A percentile compares a stretch with the other conserved stretches of the same genome.
phyloP scores from a whole-genome alignment of 2,329 filamentous ascomycete species.

The Ophiocordyceps sinensis region DNA sequence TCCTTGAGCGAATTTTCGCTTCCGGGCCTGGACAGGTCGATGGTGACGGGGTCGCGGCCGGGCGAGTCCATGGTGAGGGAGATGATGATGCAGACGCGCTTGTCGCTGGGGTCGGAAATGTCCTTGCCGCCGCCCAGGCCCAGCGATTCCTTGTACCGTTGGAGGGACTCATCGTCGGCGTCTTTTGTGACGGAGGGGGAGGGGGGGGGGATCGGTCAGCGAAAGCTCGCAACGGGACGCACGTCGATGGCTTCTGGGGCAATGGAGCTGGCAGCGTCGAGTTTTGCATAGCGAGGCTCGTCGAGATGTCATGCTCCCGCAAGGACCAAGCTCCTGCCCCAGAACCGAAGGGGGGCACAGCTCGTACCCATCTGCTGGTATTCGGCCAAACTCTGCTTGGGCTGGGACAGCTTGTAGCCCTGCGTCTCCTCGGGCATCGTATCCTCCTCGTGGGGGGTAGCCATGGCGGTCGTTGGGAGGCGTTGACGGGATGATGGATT shows the following conservation, averaged over 20 bases:
- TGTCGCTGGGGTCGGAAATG: slow-evolving; percentile 64
- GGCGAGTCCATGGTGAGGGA: slow-evolving; percentile 77
- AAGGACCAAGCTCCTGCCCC: too few relatives aligned
- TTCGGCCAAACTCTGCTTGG: slow-evolving; percentile 90
- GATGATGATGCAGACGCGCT: slow-evolving; percentile 84
- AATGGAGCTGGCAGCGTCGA: not conserved
- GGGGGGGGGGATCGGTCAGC: not conserved
- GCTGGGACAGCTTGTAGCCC: slow-evolving; percentile 94
- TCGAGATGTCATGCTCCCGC: too few relatives aligned
- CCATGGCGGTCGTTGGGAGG: slow-evolving; percentile 34
- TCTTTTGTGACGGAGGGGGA: slow-evolving; percentile 22
- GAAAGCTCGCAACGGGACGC: not conserved
- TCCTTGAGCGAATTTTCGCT: slow-evolving; percentile 68
- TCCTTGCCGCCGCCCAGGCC: slow-evolving; percentile 64
- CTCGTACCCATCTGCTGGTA: slow-evolving; percentile 81
- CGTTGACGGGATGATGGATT: slow-evolving; percentile 1
- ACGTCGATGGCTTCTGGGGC: not conserved
- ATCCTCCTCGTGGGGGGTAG: slow-evolving; percentile 60
- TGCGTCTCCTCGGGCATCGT: slow-evolving; percentile 76
- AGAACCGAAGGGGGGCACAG: not conserved
- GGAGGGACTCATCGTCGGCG: slow-evolving; percentile 76
- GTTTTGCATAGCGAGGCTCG: too few relatives aligned
- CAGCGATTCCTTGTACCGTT: slow-evolving; percentile 94
- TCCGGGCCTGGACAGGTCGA: slow-evolving; percentile 66
- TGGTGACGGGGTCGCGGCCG: slow-evolving; percentile 71